Evolutionary conservation across 352 stramenopile species (phyloP).

Genomic region (Pythium grandisporangium): DNA sequence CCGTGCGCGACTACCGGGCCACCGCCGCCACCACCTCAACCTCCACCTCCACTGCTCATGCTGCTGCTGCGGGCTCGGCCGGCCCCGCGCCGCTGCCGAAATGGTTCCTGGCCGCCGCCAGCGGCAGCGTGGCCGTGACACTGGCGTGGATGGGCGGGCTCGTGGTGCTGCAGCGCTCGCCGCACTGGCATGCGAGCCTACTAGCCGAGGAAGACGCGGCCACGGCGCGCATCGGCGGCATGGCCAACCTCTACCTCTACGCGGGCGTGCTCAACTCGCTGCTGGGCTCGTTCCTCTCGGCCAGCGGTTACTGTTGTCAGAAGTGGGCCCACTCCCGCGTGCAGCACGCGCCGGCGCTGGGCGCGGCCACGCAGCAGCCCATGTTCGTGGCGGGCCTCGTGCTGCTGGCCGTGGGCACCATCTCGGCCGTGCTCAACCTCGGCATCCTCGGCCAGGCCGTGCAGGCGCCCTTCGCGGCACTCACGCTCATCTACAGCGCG

Average conservation of each 20-base stretch:
- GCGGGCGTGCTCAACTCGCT: conserved; percentile 66
- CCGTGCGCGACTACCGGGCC: not conserved
- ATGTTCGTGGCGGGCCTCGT: conserved; percentile 47
- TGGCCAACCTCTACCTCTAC: conserved; percentile 36
- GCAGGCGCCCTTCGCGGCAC: conserved; percentile 66
- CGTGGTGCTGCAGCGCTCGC: conserved; percentile 25
- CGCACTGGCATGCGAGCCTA: conserved; percentile 3
- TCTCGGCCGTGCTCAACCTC: conserved; percentile 65
- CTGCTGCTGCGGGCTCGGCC: too few species aligned
- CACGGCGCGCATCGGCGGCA: not conserved
- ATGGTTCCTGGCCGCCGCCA: conserved; percentile 38
- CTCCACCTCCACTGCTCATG: too few species aligned
- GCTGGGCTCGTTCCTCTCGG: conserved; percentile 64
- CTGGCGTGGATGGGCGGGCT: conserved; percentile 43
- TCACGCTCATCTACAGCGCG: conserved; percentile 75
- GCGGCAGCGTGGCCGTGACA: conserved; percentile 29
- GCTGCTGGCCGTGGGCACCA: conserved; percentile 48
- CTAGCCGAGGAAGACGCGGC: not conserved
- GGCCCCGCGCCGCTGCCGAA: conserved; percentile 17
- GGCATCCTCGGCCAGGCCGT: conserved; percentile 67
- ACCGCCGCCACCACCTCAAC: not conserved
- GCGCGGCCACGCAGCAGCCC: conserved; percentile 50
- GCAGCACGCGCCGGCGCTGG: conserved; percentile 30
- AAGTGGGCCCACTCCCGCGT: conserved; percentile 62
- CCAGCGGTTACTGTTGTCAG: conserved; percentile 75